phyloP scores from a whole-genome alignment of 257 asterid genomes.

The Penstemon davidsonii region DNA sequence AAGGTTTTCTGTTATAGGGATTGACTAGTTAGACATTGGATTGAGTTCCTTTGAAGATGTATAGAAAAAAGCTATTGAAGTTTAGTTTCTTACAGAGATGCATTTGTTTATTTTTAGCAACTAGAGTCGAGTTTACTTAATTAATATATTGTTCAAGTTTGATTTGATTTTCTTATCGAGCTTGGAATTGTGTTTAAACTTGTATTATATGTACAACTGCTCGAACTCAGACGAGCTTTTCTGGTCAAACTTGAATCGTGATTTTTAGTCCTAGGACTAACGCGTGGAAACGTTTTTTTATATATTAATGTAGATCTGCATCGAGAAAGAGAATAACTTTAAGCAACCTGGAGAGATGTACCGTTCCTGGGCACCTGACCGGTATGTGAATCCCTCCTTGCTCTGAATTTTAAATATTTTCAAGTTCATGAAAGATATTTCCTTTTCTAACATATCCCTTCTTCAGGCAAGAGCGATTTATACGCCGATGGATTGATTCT shows the following conservation, averaged over 20 bases:
- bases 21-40: too few species aligned
- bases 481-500: constrained; percentile 50
- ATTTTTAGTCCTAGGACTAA: neutral
- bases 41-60: too few species aligned
- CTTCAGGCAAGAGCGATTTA: constrained; percentile 64
- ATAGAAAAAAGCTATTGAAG: neutral
- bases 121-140: too few species aligned
- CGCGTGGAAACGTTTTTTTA: neutral
- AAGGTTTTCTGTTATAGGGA: too few species aligned
- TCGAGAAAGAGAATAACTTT: constrained; percentile 66
- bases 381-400: constrained; percentile 33
- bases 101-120: neutral
- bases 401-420: neutral
- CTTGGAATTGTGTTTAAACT: too few species aligned
- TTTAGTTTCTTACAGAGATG: neutral
- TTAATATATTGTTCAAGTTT: too few species aligned
- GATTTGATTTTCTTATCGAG: too few species aligned
- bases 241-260: too few species aligned
- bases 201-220: too few species aligned
- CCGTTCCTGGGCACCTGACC: constrained; percentile 56
- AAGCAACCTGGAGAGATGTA: constrained; percentile 72
- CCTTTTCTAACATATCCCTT: constrained; percentile 11
- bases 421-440: neutral
- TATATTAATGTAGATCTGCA: constrained; percentile 39
- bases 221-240: too few species aligned